Base-by-base conservation (phyloP, 345 rosid species). In the Carallia pectinifolia region DNA sequence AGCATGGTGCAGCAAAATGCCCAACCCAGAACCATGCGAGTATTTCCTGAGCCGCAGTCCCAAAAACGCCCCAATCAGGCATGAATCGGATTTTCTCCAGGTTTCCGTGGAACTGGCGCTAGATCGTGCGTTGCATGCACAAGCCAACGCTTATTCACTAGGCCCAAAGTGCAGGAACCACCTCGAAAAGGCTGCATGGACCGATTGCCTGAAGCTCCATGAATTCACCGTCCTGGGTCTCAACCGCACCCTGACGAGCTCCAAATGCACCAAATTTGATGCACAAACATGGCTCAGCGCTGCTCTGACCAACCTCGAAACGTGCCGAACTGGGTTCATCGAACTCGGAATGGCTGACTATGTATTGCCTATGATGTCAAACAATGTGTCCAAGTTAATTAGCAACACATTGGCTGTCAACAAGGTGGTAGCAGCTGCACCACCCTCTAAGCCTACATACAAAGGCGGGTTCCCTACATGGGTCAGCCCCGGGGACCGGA, bases 201-300 rank as follows among this genome's bases (percentile, higher is more conserved):
- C 36, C 17, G 80, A 81, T 53, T 73, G 80, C 37, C 68, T 79
- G 4, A 50, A 67, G 76, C 85, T 78, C 12, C 73, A 78, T 31
- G 76, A 75, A 4, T 53, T 72, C 68, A 66, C 68, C 1, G 29
- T 80, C 6, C 64, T 29, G 1, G 30, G 30, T 39, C 81, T 81
- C 59, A 84, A 79, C 78, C 48, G 36, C 15, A 71, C 79, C 39
- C 67, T 65, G n/a, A 23, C 23, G 23, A 50, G 52, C 34, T 38
- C 67, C 69, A 36, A 48, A 52, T 55, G 76, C 71, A 53, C 64
- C 55, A 38, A 69, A 52, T 31, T 33, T 5, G 85, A 84, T 15
- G 81, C 80, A 3, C 86, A 82, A 72, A 79, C 86, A 12, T 82
- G 86, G 86, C 83, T 82, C 44, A 82, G 85, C 67, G 74, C 83